Percentiles rank a stretch among this genome's conserved stretches.
Evolutionary conservation across 768 basidiomycete genomes (phyloP).

Genomic region (Tephrocybe sp.): DNA sequence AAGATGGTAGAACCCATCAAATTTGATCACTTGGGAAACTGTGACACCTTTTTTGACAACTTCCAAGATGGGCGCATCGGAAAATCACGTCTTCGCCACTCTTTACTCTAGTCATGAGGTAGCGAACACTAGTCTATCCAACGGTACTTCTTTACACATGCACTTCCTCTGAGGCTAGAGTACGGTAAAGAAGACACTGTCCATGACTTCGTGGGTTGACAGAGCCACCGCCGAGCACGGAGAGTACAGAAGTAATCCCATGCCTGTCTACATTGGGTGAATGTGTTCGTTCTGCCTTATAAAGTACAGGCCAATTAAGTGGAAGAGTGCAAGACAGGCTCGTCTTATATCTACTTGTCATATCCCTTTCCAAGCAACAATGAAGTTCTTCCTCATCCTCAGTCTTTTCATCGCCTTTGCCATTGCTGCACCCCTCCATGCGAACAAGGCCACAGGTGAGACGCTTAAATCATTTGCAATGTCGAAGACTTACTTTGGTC

Average conservation of each 20-base stretch:
- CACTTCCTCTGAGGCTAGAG: too few relatives aligned
- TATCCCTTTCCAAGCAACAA: background rate
- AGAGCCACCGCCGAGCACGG: conserved; percentile 1
- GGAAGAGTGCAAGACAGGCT: too few relatives aligned
- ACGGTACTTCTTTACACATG: too few relatives aligned
- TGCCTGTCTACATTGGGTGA: background rate
- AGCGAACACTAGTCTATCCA: too few relatives aligned
- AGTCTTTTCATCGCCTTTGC: conserved; percentile 7
- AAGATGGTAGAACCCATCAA: background rate
- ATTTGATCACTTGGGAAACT: background rate
- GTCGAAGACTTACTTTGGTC: background rate
- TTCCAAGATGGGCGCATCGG: too few relatives aligned
- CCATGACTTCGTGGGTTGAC: background rate
- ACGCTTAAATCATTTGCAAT: too few relatives aligned
- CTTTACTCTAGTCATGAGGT: background rate
- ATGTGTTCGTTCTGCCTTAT: too few relatives aligned
- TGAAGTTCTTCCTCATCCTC: conserved; percentile 6
- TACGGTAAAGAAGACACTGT: conserved; percentile 1
- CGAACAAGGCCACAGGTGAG: background rate
- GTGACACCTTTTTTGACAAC: background rate
- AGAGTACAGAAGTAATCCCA: background rate
- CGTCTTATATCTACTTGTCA: background rate
- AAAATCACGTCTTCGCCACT: background rate
- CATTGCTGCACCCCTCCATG: conserved; percentile 2
- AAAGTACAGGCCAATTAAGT: background rate